Evolutionary conservation across 768 basidiomycete species (phyloP).

Genomic region (Collybiopsis luxurians): DNA sequence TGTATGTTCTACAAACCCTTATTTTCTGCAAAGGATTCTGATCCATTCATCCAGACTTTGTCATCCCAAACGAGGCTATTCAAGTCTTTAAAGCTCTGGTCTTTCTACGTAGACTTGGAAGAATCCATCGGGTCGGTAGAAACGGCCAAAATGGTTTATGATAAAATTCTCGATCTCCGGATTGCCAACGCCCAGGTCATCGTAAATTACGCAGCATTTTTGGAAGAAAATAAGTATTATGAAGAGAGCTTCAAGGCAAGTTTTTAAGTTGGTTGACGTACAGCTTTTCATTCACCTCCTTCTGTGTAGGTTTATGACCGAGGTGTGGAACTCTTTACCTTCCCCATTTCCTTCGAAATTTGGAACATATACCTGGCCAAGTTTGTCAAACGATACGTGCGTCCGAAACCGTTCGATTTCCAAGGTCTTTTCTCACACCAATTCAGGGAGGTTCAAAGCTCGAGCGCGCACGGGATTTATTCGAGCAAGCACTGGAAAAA

Average conservation of each 20-base stretch:
- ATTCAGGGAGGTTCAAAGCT: slow-evolving; percentile 88
- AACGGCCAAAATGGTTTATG: slow-evolving; percentile 88
- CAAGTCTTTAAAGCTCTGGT: slow-evolving; percentile 98
- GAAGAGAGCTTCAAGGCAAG: slow-evolving; percentile 97
- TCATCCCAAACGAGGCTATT: slow-evolving; percentile 88
- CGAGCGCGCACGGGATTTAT: slow-evolving; percentile 94
- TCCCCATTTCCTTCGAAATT: slow-evolving; percentile 96
- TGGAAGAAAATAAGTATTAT: slow-evolving; percentile 97
- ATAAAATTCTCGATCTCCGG: slow-evolving; percentile 92
- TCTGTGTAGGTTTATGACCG: slow-evolving; percentile 81
- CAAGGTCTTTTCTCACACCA: neutral
- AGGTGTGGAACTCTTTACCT: slow-evolving; percentile 95
- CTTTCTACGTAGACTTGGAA: slow-evolving; percentile 96
- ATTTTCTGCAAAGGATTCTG: neutral
- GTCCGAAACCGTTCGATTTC: too few species aligned
- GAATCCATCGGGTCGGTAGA: slow-evolving; percentile 96
- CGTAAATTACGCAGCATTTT: slow-evolving; percentile 94
- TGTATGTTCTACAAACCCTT: slow-evolving; percentile 38
- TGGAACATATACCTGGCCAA: slow-evolving; percentile 99
- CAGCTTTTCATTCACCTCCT: slow-evolving; percentile 9
- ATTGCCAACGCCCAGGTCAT: slow-evolving; percentile 99
- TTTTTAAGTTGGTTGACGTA: slow-evolving; percentile 5
- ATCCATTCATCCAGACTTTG: slow-evolving; percentile 50
- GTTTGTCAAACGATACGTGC: slow-evolving; percentile 89
- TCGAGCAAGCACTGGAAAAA: slow-evolving; percentile 96